Conservation (phyloP, 1,139 yeast species). For the Geotrichum carabidarum region DNA sequence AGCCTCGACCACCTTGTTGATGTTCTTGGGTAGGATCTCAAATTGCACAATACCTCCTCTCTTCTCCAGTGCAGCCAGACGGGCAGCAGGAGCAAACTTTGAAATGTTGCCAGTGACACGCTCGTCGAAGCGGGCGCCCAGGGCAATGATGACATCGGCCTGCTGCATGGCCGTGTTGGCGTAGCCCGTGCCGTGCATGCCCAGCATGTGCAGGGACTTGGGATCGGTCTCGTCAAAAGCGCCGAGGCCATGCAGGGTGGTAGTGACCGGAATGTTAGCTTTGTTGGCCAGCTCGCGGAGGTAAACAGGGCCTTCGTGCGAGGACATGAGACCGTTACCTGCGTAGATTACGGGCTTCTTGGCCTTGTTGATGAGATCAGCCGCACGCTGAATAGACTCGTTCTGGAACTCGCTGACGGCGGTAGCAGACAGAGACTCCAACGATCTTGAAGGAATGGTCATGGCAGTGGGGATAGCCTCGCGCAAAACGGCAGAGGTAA, state of each 20-base stretch:
- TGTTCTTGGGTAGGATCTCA: conserved; percentile 92
- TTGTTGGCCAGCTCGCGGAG: conserved; percentile 82
- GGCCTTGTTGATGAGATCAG: conserved; percentile 70
- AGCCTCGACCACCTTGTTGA: conserved; percentile 95
- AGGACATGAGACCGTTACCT: conserved; percentile 84
- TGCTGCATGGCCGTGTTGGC: conserved; percentile 92
- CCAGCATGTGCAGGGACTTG: conserved; percentile 89
- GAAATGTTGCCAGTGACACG: conserved; percentile 87
- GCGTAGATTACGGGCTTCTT: conserved; percentile 85
- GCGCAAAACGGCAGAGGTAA: conserved; percentile 84
- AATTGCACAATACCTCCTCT: conserved; percentile 96
- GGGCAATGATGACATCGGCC: conserved; percentile 87
- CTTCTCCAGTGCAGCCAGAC: conserved; percentile 75
- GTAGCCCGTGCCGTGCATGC: conserved; percentile 96
- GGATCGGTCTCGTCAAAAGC: conserved; percentile 89
- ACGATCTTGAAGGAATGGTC: conserved; percentile 77
- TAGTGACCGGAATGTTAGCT: conserved; percentile 91
- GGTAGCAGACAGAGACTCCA: conserved; percentile 62
- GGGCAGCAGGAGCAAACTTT: conserved; percentile 92
- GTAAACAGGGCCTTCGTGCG: conserved; percentile 72
- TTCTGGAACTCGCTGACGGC: conserved; percentile 73
- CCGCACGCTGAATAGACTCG: conserved; percentile 72
- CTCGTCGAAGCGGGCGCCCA: conserved; percentile 97
- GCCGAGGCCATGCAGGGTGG: conserved; percentile 90
- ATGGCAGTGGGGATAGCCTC: conserved; percentile 82